Base-by-base conservation (phyloP, 345 rosid species). In the Eucalyptus regnans region DNA sequence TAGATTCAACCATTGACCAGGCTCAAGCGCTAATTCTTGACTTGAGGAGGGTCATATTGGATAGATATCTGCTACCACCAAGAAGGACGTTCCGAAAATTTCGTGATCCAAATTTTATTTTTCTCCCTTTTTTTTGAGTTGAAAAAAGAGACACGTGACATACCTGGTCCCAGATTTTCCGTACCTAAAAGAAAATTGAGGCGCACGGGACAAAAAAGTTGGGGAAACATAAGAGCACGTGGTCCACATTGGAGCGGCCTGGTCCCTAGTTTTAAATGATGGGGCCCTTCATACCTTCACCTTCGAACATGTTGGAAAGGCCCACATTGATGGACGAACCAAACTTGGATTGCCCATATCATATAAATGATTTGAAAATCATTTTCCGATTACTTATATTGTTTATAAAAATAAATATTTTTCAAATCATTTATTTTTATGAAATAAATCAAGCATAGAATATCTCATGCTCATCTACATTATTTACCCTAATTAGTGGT, bases 371-470 rank as follows among this genome's bases (percentile, higher is more conserved):
- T 64, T 64, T n/a, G 5, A 54, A 54, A 54, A 22, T 54, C 0
- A 0, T 54, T 54, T 54, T 0, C 1, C n/a, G 0, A n/a, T 7
- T 1, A 14, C 16, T n/a, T 64, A 1, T n/a, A 64, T n/a, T 64
- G 2, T 2, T 64, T 29, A n/a, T 16, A 15, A 64, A 31, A n/a
- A n/a, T 18, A 52, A 50, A 7, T 52, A 17, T 52, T 52, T 52
- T 52, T 52, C 1, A 18, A 52, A 52, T 52, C 1, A 52, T 52
- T 52, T 4, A 18, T 52, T 18, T 52, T 52, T 52, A 52, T 3
- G 2, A 52, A 52, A 51, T 51, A 51, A 51, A 51, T 51, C 17
- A 4, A 51, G 9, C 4, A 51, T 51, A 51, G 2, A 51, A 7
- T 51, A 51, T 22, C 22, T 17, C 56, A 17, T 51, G 56, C 56